phyloP scores from a whole-genome alignment of 2,329 filamentous ascomycete genomes.

The Trichophyton schoenleinii region DNA sequence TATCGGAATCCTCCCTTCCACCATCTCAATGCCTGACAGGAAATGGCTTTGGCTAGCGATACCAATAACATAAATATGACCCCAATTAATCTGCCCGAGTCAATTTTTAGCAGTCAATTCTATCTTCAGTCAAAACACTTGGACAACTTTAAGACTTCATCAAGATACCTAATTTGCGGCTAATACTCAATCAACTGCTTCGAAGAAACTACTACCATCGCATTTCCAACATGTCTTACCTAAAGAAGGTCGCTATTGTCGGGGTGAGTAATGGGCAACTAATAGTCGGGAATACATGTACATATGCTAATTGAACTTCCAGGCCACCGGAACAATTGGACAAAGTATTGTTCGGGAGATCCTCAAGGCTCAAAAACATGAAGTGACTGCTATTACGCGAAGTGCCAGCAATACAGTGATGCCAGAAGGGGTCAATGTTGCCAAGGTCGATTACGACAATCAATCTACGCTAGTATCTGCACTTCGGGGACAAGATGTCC shows the following conservation, averaged over 20 bases:
- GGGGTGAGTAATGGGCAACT: background rate
- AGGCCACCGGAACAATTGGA: conserved; percentile 28
- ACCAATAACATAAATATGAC: background rate
- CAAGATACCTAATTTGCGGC: background rate
- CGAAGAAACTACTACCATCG: background rate
- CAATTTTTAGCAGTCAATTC: background rate
- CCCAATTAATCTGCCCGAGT: background rate
- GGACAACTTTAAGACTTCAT: background rate
- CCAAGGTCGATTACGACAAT: conserved; percentile 39
- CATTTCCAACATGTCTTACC: background rate
- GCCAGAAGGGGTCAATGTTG: conserved; percentile 34
- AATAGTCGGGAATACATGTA: background rate
- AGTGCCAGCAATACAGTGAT: conserved; percentile 30
- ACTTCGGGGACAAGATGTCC: conserved; percentile 43
- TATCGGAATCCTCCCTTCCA: background rate
- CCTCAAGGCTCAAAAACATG: conserved; percentile 38
- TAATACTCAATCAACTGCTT: too few relatives aligned
- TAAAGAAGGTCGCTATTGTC: background rate
- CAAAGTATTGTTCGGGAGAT: conserved; percentile 24
- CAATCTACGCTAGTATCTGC: conserved; percentile 36
- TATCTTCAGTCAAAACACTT: background rate
- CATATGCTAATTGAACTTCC: background rate
- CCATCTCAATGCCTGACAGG: background rate
- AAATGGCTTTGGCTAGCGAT: background rate
- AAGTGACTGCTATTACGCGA: conserved; percentile 41